Percentiles rank a stretch among this genome's conserved stretches.
Evolutionary conservation across 2,329 filamentous ascomycete species (phyloP).

Genomic region (Botryotinia narcissicola): DNA sequence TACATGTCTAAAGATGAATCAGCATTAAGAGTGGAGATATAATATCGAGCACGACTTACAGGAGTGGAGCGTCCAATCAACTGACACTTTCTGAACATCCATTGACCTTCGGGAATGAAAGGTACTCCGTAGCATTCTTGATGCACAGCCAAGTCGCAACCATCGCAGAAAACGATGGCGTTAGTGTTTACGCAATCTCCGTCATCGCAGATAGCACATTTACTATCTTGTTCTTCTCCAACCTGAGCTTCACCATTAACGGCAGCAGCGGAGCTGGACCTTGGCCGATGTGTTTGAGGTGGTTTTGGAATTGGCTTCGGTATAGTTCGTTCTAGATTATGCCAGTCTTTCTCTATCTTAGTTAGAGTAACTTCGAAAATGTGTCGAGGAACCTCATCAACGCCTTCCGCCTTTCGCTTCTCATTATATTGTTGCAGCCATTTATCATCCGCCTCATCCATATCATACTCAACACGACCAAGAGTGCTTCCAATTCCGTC

Average conservation of each 20-base stretch:
- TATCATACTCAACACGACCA: constrained; percentile 94
- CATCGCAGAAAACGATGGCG: constrained; percentile 97
- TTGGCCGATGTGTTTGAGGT: constrained; percentile 86
- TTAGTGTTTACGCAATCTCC: constrained; percentile 99
- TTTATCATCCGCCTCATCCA: constrained; percentile 98
- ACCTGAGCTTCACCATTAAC: constrained; percentile 88
- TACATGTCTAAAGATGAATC: constrained; percentile 65
- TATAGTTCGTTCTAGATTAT: constrained; percentile 91
- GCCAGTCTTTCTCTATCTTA: constrained; percentile 98
- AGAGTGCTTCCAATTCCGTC: constrained; percentile 55
- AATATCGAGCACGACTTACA: constrained; percentile 48
- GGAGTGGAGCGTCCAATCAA: constrained; percentile 88
- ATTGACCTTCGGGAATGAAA: constrained; percentile 97
- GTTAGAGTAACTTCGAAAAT: constrained; percentile 98
- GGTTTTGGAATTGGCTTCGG: constrained; percentile 96
- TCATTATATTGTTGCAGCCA: constrained; percentile 86
- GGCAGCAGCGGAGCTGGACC: constrained; percentile 89
- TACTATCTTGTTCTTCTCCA: constrained; percentile 93
- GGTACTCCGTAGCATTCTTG: constrained; percentile 99
- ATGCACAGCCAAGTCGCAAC: constrained; percentile 94
- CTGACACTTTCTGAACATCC: constrained; percentile 96
- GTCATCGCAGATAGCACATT: constrained; percentile 96
- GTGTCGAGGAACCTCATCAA: constrained; percentile 84
- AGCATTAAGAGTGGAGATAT: constrained; percentile 18
- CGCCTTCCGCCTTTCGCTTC: constrained; percentile 68